A percentile compares a stretch with the other conserved stretches of the same genome.
These are phyloP conservation scores for Stenogyne calaminthoides DNA, from an alignment of 305 asterid species.

Conservation along the genomic window DNA sequence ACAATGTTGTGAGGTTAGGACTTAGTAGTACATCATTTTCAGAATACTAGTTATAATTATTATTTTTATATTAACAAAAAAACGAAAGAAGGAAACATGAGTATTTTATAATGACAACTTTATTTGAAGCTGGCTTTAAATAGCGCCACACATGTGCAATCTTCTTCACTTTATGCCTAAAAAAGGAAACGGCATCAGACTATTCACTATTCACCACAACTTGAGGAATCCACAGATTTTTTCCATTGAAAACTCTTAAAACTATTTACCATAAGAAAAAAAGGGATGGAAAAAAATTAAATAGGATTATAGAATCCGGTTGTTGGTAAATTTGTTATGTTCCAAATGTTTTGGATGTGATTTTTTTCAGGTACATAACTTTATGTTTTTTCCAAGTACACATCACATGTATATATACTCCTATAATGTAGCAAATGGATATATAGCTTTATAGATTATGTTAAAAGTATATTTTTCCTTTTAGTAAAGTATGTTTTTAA, in stretches of 20 bases:
- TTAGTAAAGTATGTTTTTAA: not conserved
- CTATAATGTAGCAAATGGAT: not conserved
- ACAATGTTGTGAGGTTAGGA: not conserved
- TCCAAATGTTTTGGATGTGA: not conserved
- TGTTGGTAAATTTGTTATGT: not conserved
- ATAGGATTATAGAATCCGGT: not conserved
- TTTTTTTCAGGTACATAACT: not conserved
- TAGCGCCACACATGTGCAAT: slow-evolving; percentile 38
- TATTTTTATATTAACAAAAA: not conserved
- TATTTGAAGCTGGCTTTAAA: slow-evolving; percentile 15
- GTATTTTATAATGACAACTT: not conserved
- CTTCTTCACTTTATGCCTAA: slow-evolving; percentile 38
- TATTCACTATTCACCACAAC: too few species aligned
- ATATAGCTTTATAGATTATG: not conserved
- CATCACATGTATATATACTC: not conserved
- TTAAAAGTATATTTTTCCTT: not conserved
- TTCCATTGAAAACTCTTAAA: not conserved
- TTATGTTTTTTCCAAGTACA: not conserved
- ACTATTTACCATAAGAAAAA: too few species aligned
- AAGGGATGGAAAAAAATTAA: too few species aligned
- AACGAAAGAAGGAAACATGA: not conserved
- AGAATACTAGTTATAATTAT: not conserved
- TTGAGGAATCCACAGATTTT: not conserved
- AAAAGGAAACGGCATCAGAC: slow-evolving; percentile 32
- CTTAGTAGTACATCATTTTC: not conserved